A percentile compares a stretch with the other conserved stretches of the same genome.
phyloP scores from a whole-genome alignment of 805 yeast species.

The Yarrowia keelungensis region DNA sequence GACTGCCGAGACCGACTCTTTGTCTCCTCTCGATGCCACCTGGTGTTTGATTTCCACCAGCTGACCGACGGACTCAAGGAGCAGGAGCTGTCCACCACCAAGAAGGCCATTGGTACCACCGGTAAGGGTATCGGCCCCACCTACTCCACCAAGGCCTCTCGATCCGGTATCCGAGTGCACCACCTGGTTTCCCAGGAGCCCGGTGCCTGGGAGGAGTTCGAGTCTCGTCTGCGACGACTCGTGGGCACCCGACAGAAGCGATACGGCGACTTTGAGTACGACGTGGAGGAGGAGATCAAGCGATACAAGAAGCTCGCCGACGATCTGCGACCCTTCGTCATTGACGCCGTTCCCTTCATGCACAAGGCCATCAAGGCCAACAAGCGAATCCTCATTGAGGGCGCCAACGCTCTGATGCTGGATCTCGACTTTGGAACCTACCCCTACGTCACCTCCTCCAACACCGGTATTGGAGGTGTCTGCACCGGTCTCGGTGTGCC shows the following conservation, averaged over 20 bases:
- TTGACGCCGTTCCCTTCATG: constrained; percentile 83
- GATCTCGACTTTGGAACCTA: constrained; percentile 98
- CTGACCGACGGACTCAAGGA: constrained; percentile 95
- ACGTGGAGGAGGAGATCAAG: constrained; percentile 77
- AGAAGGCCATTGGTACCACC: constrained; percentile 94
- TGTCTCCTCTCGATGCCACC: constrained; percentile 90
- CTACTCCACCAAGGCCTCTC: constrained; percentile 93
- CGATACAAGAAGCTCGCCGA: constrained; percentile 78
- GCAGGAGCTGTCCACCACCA: constrained; percentile 79
- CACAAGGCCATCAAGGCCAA: constrained; percentile 75
- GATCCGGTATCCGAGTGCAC: constrained; percentile 97
- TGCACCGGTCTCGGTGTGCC: constrained; percentile 96
- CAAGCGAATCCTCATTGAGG: constrained; percentile 92
- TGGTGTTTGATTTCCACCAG: constrained; percentile 98
- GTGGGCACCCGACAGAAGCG: constrained; percentile 83
- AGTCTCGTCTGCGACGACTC: constrained; percentile 73
- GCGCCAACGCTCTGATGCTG: constrained; percentile 97
- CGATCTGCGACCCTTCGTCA: constrained; percentile 83
- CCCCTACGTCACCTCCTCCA: constrained; percentile 94
- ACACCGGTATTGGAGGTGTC: constrained; percentile 98
- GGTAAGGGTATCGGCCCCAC: constrained; percentile 99
- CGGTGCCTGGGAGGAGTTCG: constrained; percentile 93
- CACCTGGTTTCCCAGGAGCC: constrained; percentile 90
- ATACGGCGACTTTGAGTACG: constrained; percentile 92
- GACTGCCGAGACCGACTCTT: constrained; percentile 75